Evolutionary conservation across 805 yeast genomes (phyloP).

Genomic region (Kuraishia cidri): DNA sequence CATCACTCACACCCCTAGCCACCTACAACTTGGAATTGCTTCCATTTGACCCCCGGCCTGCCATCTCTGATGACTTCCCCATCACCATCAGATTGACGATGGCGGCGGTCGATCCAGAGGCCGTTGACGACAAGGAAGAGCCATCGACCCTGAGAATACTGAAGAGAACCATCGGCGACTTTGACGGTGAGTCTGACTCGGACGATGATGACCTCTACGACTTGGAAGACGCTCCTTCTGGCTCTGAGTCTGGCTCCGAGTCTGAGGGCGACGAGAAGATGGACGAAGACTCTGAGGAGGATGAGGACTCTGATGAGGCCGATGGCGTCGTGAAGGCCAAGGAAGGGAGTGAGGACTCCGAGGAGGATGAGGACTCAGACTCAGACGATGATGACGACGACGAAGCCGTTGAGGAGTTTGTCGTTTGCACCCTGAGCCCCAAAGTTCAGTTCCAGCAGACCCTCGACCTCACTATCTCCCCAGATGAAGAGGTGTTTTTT

Average conservation of each 20-base stretch:
- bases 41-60: slow-evolving; percentile 85
- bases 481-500: slow-evolving; percentile 90
- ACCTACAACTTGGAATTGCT: slow-evolving; percentile 77
- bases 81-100: slow-evolving; percentile 85
- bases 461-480: slow-evolving; percentile 79
- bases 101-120: slow-evolving; percentile 92
- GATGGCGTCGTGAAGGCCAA: too few species aligned
- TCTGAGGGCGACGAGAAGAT: slow-evolving; percentile 19
- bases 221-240: slow-evolving; percentile 25
- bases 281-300: slow-evolving; percentile 20
- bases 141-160: slow-evolving; percentile 89
- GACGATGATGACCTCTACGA: slow-evolving; percentile 35
- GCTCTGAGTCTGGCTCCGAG: slow-evolving; percentile 16
- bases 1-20: slow-evolving; percentile 74
- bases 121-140: slow-evolving; percentile 68
- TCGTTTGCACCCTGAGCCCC: slow-evolving; percentile 88
- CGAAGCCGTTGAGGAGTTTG: slow-evolving; percentile 74
- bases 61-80: slow-evolving; percentile 80
- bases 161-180: slow-evolving; percentile 46
- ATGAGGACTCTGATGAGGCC: slow-evolving; percentile 30
- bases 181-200: slow-evolving; percentile 37
- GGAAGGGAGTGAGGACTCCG: slow-evolving; percentile 45
- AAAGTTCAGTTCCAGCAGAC: slow-evolving; percentile 80
- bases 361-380: slow-evolving; percentile 44
- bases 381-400: slow-evolving; percentile 56